Evolutionary conservation across 139 green algal species (phyloP), one percentile per base, ranked within the genome.

Genomic region (Coelastrella sp.): DNA sequence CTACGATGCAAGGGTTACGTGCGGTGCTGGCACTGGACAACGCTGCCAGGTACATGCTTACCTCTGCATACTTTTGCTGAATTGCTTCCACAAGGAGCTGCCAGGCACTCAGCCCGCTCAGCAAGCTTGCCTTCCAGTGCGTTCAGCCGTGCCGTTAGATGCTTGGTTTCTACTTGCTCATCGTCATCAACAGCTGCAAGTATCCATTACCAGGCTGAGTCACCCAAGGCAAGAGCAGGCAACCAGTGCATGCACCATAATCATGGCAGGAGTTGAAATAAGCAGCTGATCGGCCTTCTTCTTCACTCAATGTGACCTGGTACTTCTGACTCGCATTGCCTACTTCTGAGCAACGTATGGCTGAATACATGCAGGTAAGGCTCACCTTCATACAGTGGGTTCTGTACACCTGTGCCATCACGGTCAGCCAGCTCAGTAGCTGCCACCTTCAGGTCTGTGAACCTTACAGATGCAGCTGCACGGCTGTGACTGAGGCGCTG

Each of bases 351-450:
- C 35, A 49, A 15, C 22, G 15, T 58, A 9, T 14, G 8, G 7
- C 25, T 9, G 1, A 15, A 17, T 4, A 25, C 56, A 25, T 76
- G 19, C 56, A 20, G 35, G 35, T 59, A 12, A 24, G 27, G 20
- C 68, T 88, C 27, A 61, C 74, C 25, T 73, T 81, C 59, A 76
- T 81, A 88, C 22, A 65, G 65, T 25, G 84, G 74, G 7, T 75
- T 76, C 9, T 86, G 80, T 22, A 72, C 59, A 12, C 49, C 78
- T 65, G 78, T 49, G 35, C 35, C 35, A 49, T 49, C 35, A 5
- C 35, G 35, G 35, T 49, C 35, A 49, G 35, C 35, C 35, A 49
- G 35, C 35, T 49, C 35, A 49, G 35, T 49, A 49, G 35, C 35
- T 49, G 35, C 35, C 35, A 49, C 35, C 35, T 49, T 49, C 35